These are phyloP conservation scores for Kitagawia praeruptora DNA, from an alignment of 129 eudicot species.

Conservation along the genomic window DNA sequence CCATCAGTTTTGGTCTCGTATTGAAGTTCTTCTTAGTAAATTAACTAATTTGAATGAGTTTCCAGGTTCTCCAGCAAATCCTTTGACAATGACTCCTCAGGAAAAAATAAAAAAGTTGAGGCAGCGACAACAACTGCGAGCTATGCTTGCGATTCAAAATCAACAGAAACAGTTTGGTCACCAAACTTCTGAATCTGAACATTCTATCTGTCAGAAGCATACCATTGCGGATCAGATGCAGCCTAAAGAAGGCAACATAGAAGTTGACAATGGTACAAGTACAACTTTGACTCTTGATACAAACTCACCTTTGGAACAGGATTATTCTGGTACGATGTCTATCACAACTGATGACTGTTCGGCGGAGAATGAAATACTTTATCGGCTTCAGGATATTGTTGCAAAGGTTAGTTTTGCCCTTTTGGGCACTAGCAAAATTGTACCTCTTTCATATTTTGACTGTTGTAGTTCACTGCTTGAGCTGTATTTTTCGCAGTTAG, in stretches of 20 bases:
- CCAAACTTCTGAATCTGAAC: conserved; percentile 23
- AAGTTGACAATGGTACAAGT: conserved; percentile 22
- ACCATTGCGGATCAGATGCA: conserved; percentile 18
- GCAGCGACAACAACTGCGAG: conserved; percentile 70
- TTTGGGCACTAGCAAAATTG: not conserved
- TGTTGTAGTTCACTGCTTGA: conserved; percentile 15
- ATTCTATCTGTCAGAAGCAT: conserved; percentile 10
- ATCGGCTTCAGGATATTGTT: conserved; percentile 55
- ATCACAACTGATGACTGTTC: conserved; percentile 27
- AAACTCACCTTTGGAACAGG: conserved; percentile 32
- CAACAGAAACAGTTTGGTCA: conserved; percentile 59
- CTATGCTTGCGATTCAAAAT: conserved; percentile 72
- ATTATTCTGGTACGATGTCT: conserved; percentile 25
- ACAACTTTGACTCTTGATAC: conserved; percentile 27
- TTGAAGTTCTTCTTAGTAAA: conserved; percentile 20
- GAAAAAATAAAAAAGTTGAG: conserved; percentile 80
- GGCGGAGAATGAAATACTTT: conserved; percentile 39
- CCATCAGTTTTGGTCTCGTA: conserved; percentile 23
- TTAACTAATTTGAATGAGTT: conserved; percentile 15
- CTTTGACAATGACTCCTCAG: conserved; percentile 63
- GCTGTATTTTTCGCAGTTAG: conserved; percentile 45
- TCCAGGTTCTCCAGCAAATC: conserved; percentile 9
- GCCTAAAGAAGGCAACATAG: conserved; percentile 27
- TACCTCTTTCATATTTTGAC: not conserved
- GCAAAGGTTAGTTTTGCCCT: conserved; percentile 32